Percentiles rank a stretch among this genome's conserved stretches.
Conservation (phyloP, 139 green algal species). For the Cymbomonas tetramitiformis region DNA sequence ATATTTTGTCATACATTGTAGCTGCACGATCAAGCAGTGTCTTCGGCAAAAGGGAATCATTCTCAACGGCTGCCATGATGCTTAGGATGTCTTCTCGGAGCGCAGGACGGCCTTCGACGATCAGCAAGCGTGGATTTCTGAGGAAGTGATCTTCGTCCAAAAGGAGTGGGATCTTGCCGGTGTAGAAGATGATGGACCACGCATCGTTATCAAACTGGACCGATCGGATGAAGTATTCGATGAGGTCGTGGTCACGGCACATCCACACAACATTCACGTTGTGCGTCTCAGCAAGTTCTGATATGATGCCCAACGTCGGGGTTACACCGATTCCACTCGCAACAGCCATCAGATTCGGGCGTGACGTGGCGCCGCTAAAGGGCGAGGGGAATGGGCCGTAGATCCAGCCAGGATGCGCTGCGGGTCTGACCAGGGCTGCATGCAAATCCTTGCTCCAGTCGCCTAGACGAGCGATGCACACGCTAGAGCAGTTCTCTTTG, state of each 20-base stretch:
- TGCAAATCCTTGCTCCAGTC: conserved; percentile 2
- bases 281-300: background rate
- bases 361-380: background rate
- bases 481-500: background rate
- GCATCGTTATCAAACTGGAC: background rate
- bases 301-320: background rate
- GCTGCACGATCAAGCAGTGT: background rate
- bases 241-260: background rate
- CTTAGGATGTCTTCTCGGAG: background rate
- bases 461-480: conserved; percentile 1
- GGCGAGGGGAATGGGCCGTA: background rate
- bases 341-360: background rate
- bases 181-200: conserved; percentile 15
- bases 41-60: background rate
- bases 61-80: background rate
- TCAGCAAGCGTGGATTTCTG: background rate
- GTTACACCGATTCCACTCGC: conserved; percentile 13
- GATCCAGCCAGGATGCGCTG: background rate
- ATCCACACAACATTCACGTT: conserved; percentile 6
- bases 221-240: conserved; percentile 1
- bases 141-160: background rate
- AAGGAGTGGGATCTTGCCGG: background rate
- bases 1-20: background rate
- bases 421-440: background rate
- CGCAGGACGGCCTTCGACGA: background rate